Conservation (phyloP, 2,329 filamentous ascomycete species). For the Boeremia exigua region DNA sequence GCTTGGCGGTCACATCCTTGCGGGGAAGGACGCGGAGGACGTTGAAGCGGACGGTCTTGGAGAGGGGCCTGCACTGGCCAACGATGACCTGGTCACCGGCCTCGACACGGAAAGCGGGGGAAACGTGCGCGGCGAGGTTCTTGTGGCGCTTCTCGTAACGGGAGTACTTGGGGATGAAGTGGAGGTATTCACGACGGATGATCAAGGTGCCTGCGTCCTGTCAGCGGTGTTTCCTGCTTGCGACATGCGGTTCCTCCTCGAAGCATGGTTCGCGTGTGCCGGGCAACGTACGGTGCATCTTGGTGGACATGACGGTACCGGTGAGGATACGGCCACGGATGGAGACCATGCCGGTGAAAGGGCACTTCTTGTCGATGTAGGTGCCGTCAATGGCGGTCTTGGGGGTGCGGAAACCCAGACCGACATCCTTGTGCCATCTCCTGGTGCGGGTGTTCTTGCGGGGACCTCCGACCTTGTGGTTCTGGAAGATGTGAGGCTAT, state of each 20-base stretch:
- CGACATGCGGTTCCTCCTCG: slow-evolving; percentile 94
- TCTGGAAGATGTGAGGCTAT: slow-evolving; percentile 99
- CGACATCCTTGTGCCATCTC: slow-evolving; percentile 99
- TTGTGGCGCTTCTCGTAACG: slow-evolving; percentile 99
- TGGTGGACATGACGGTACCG: slow-evolving; percentile 98
- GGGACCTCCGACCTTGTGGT: slow-evolving; percentile 85
- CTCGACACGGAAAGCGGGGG: slow-evolving; percentile 99
- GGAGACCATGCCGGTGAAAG: slow-evolving; percentile 98
- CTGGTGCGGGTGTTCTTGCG: slow-evolving; percentile 58
- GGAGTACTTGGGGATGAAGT: slow-evolving; percentile 99
- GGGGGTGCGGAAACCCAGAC: slow-evolving; percentile 98
- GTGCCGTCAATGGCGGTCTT: slow-evolving; percentile 97
- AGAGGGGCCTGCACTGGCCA: slow-evolving; percentile 98
- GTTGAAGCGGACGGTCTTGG: slow-evolving; percentile 99
- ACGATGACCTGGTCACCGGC: slow-evolving; percentile 99
- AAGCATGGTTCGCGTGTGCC: slow-evolving; percentile 23
- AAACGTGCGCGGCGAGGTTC: slow-evolving; percentile 99
- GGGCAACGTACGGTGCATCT: slow-evolving; percentile 88
- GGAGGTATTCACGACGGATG: slow-evolving; percentile 99
- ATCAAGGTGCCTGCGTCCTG: slow-evolving; percentile 71
- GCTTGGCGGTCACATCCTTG: slow-evolving; percentile 96
- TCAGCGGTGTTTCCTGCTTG: slow-evolving; percentile 51
- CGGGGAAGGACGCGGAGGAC: slow-evolving; percentile 97
- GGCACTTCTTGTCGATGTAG: slow-evolving; percentile 99
- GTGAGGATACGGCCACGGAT: slow-evolving; percentile 99